Evolutionary conservation across 495 filamentous ascomycete species (phyloP), one percentile per base, ranked within the genome.

Genomic region (Bryoglossum gracile): DNA sequence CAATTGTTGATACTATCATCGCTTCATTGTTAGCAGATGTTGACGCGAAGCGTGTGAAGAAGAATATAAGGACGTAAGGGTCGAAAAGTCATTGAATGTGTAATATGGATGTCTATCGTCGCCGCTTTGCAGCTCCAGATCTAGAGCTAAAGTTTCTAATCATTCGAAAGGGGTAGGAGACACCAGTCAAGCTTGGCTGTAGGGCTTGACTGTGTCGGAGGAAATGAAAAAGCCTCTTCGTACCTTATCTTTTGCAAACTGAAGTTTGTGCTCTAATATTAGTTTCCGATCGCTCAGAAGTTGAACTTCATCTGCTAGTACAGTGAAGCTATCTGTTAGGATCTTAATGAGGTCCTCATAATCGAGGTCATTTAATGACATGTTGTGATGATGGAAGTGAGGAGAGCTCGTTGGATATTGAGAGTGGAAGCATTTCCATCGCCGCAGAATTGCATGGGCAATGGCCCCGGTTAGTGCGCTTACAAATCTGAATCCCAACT

Each of bases 111-210:
- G 55, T 80, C 77, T 70, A 61, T 80, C 78, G 68, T 64, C 62
- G 68, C 67, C 62, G 62, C 57, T 25, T 62, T 50, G 66, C 68
- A 74, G 68, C 77, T 83, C 65, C 69, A 77, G 80, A 77, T 84
- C 80, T 84, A 83, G 80, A 83, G 79, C 80, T 84, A 83, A 80
- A 56, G 41, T 64, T 55, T 67, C 55, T 77, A 74, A 80, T 83
- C 82, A 80, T 77, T 65, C 41, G 46, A 41, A 34, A 35, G 36
- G 41, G 44, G 48, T 43, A 50, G 54, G 37, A 43, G 33, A 32
- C n/a, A 32, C 6, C 28, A 32, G 6, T 6, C 6, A 32, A 32
- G 6, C 8, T 32, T 32, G n/a, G n/a, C 28, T 32, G 13, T 38
- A 8, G 11, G 3, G 4, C 11, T 14, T 22, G 11, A 14, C 22